These are phyloP conservation scores for Lactarius akahatsu DNA, from an alignment of 768 basidiomycete species.

Conservation along the genomic window DNA sequence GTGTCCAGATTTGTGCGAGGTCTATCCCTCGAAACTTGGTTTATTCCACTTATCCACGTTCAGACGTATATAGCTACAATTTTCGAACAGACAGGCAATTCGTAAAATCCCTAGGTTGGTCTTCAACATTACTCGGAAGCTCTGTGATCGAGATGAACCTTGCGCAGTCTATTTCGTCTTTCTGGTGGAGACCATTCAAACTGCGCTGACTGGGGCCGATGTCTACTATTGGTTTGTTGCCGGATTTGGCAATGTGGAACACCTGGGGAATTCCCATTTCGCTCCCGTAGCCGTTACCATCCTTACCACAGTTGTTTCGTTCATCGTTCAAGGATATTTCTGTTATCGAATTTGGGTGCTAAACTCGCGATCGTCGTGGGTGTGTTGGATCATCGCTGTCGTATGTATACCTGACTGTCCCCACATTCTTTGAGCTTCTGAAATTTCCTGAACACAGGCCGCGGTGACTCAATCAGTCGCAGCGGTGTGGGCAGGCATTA, in stretches of 20 bases:
- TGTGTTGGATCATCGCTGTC: neutral
- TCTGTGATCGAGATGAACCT: neutral
- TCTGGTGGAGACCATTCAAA: neutral
- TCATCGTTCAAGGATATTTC: neutral
- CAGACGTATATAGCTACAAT: neutral
- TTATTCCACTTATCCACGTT: neutral
- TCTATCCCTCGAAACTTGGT: neutral
- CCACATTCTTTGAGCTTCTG: neutral
- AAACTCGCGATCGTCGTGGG: neutral
- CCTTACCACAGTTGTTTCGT: neutral
- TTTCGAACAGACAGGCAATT: neutral
- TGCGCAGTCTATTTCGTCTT: neutral
- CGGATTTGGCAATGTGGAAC: neutral
- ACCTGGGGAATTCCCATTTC: neutral
- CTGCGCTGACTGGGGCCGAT: neutral
- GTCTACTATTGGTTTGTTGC: neutral
- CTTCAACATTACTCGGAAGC: neutral
- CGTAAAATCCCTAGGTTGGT: neutral
- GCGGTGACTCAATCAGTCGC: neutral
- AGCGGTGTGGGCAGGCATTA: neutral
- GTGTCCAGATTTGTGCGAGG: neutral
- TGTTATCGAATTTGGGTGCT: constrained; percentile 2
- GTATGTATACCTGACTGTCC: neutral
- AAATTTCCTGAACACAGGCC: neutral
- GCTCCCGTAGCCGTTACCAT: neutral